Evolutionary conservation across 805 yeast species (phyloP), one percentile per base, ranked within the genome.

Genomic region (Scheffersomyces spartinae): DNA sequence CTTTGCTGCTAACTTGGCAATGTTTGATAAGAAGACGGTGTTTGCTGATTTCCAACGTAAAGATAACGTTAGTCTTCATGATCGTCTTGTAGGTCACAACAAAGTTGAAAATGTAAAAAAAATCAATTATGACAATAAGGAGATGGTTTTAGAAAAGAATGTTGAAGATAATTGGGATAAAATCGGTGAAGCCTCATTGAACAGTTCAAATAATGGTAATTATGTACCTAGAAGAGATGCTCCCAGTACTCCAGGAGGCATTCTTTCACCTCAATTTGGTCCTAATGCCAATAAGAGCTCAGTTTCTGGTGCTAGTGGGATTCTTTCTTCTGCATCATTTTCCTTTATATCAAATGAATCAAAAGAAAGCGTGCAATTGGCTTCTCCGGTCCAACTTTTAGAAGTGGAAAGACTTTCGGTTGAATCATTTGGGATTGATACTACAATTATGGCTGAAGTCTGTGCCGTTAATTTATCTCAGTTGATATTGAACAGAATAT

Each of bases 1-100:
- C 47, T 86, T 86, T 49, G 82, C 72, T 28, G 75, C 82, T 9
- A 82, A 80, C 43, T 61, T 86, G 34, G 76, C 76, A 13, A 72
- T 74, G 60, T 86, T 86, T 42, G 91, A 86, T 48, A 86, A 86
- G 48, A 58, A 64, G 31, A 62, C 74, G 5, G 88, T 85, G 3
- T 79, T 86, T 48, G 80, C 78, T 25, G 84, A 83, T 43, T 66
- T 86, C 41, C 72, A 71, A 26, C 63, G 63, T 33, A 54, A 61
- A 27, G 95, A 85, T 43, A 64, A 59, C 11, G 61, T 71, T 10
- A 70, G 64, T 20, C 75, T 77, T 2, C 56, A 63, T 9, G 61
- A 68, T 21, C 62, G 94, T 36, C 60, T 83, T 23, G 94, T 81
- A 5, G 74, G 84, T 3, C 81, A 76, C 45, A 85, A 85, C 43